Evolutionary conservation across 306 rosid species (phyloP).

Genomic region (Quercus mongolica): DNA sequence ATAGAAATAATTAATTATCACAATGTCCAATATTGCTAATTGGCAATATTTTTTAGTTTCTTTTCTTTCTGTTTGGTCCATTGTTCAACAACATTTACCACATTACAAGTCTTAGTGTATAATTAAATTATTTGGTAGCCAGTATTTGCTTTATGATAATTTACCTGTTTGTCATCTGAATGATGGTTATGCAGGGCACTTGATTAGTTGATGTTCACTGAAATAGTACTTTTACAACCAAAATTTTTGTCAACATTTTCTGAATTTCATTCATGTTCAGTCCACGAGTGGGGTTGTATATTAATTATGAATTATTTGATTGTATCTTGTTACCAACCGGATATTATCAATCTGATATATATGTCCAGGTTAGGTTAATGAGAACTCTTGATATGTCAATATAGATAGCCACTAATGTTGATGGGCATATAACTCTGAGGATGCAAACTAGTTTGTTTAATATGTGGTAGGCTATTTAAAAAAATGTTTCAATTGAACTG

Average conservation of each 20-base stretch:
- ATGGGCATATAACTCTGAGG: background rate
- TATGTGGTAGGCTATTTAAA: background rate
- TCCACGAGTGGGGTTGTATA: background rate
- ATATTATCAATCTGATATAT: background rate
- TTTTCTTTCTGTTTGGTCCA: background rate
- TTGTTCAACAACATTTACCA: background rate
- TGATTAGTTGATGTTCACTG: background rate
- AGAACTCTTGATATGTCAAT: background rate
- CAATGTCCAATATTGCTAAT: background rate
- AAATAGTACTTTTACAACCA: background rate
- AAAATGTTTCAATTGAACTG: background rate
- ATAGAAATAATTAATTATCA: background rate
- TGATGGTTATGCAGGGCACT: background rate
- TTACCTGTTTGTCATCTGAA: background rate
- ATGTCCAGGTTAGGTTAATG: background rate
- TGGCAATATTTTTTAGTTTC: background rate
- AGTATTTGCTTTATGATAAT: background rate
- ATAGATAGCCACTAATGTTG: background rate
- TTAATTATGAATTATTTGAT: background rate
- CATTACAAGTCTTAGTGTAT: background rate
- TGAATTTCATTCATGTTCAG: background rate
- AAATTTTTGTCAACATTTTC: background rate
- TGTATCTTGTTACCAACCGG: background rate
- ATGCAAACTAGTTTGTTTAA: background rate
- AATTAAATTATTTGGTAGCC: background rate